These are phyloP conservation scores for Grosmannia huntii DNA, from an alignment of 2,329 filamentous ascomycete species.

Conservation along the genomic window DNA sequence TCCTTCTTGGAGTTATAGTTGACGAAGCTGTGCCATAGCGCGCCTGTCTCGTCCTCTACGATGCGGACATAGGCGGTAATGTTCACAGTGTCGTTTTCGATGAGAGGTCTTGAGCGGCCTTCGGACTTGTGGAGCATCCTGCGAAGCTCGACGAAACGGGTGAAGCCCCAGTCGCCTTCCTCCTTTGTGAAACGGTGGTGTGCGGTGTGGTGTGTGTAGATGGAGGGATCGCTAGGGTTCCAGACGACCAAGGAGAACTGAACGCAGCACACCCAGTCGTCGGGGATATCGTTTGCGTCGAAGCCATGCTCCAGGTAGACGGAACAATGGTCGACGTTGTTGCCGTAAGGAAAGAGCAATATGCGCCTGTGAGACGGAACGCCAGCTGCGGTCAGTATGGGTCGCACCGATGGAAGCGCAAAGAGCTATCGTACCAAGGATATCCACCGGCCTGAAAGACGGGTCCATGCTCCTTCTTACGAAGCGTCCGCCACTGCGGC, in stretches of 20 bases:
- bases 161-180: conserved; percentile 97
- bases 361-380: conserved; percentile 52
- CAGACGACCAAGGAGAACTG: conserved; percentile 91
- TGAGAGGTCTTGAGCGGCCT: conserved; percentile 51
- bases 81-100: conserved; percentile 65
- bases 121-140: conserved; percentile 70
- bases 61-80: conserved; percentile 74
- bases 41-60: conserved; percentile 77
- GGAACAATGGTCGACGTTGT: conserved; percentile 85
- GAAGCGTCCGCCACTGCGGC: conserved; percentile 62
- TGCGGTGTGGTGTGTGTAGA: conserved; percentile 71
- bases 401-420: neutral
- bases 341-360: conserved; percentile 89
- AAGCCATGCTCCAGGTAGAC: conserved; percentile 96
- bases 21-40: conserved; percentile 81
- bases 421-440: conserved; percentile 58
- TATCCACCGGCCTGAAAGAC: conserved; percentile 74
- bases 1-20: conserved; percentile 99
- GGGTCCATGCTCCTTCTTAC: conserved; percentile 77
- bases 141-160: conserved; percentile 81
- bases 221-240: conserved; percentile 84
- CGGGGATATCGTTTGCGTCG: conserved; percentile 59
- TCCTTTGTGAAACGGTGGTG: conserved; percentile 93
- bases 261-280: conserved; percentile 93
- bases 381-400: neutral